Evolutionary conservation across 805 yeast species (phyloP), one percentile per base, ranked within the genome.

Genomic region (Huiozyma sinensis): DNA sequence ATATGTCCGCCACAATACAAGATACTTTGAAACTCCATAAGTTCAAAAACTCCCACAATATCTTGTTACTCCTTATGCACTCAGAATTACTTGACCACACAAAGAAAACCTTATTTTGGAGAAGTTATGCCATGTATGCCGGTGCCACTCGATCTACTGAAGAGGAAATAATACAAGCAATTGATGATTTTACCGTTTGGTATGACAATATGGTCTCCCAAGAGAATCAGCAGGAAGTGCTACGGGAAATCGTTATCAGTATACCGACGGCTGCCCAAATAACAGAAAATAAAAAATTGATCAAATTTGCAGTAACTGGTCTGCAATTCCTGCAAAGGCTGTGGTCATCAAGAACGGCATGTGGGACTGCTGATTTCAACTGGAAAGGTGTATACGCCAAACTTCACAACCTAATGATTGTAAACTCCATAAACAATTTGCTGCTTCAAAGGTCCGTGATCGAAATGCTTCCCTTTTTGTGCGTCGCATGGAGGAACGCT

Each of bases 141-240:
- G 90, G 86, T 6, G 79, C 84, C 0, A 50, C 66, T 35, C 71
- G 75, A 24, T 76, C 81, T 0, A 67, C 73, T 6, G 73, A 71
- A 43, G 46, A 57, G 0, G 65, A 73, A 11, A 66, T 77, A 1
- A 67, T 68, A 30, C 52, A 62, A 7, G 66, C 81, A 0, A 60
- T 77, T 13, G 61, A 60, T 24, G 41, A 63, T 2, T 72, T 75
- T 43, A 48, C 70, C 2, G 44, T 44, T 1, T 62, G 56, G 46
- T 63, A 63, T 46, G 54, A 60, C 2, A 5, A 11, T n/a, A 28
- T 30, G 6, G 10, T 17, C 44, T 40, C 2, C 35, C 42, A 0
- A 39, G 39, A 13, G 6, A 7, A n/a, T 56, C 7, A 44, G 46
- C 13, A 45, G 4, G 38, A 35, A 17, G 39, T 34, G 4, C 38